Conservation (phyloP, 306 rosid species). For the Carpinus fangiana region DNA sequence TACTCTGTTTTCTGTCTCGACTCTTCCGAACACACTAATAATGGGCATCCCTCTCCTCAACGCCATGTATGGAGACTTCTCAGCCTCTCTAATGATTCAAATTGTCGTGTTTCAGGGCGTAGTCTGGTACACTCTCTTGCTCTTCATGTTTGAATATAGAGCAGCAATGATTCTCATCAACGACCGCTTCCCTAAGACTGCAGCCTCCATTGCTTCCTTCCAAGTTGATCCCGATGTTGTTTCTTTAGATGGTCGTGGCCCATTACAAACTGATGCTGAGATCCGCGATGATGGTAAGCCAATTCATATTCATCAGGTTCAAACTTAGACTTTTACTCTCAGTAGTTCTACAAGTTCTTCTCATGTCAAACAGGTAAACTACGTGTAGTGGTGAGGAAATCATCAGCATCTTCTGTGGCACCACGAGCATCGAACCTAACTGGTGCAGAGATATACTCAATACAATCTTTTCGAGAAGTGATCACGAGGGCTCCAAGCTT, state of each 20-base stretch:
- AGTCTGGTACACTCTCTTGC: conserved; percentile 15
- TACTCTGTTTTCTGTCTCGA: conserved; percentile 12
- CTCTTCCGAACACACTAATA: conserved; percentile 22
- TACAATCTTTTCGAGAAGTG: conserved; percentile 7
- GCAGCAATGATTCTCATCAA: conserved; percentile 18
- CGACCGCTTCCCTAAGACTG: neutral
- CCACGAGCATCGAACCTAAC: conserved; percentile 16
- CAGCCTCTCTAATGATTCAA: conserved; percentile 1
- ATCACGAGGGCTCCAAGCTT: conserved; percentile 7
- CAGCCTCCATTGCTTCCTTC: conserved; percentile 17
- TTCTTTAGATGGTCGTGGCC: conserved; percentile 5
- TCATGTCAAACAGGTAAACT: neutral
- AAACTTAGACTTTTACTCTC: too few relatives aligned
- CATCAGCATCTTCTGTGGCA: conserved; percentile 9
- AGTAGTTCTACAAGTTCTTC: too few relatives aligned
- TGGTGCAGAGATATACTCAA: conserved; percentile 14
- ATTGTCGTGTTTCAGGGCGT: conserved; percentile 20
- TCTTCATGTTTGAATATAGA: conserved; percentile 27
- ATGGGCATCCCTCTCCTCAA: conserved; percentile 25
- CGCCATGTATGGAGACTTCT: conserved; percentile 26
- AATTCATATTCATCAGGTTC: too few relatives aligned
- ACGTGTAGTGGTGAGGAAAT: conserved; percentile 19
- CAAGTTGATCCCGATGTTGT: conserved; percentile 6
- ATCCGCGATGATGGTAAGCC: conserved; percentile 4
- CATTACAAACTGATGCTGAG: conserved; percentile 8